Percentiles rank a stretch among this genome's conserved stretches.
Evolutionary conservation across 495 filamentous ascomycete species (phyloP).

Genomic region (Penicillium argentinense): DNA sequence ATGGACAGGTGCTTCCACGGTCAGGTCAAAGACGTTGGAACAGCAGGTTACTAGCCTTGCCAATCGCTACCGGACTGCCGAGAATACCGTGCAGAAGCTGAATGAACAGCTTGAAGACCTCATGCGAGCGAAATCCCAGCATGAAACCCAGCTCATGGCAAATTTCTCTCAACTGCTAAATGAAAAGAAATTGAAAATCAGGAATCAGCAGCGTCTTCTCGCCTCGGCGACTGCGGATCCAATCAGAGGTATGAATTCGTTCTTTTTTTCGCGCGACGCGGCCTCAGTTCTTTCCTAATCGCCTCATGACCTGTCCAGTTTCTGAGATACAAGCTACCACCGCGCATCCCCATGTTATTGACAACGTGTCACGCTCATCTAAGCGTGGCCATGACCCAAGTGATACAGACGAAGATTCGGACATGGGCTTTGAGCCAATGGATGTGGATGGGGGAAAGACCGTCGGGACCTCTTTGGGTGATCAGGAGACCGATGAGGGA

Average conservation of each 20-base stretch:
- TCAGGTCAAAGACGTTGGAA: constrained; percentile 38
- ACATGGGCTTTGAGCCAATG: constrained; percentile 60
- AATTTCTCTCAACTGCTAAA: constrained; percentile 76
- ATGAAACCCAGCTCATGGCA: constrained; percentile 68
- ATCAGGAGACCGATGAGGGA: constrained; percentile 42
- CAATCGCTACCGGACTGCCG: constrained; percentile 40
- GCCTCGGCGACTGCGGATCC: constrained; percentile 58
- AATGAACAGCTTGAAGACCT: constrained; percentile 62
- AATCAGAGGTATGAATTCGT: constrained; percentile 35
- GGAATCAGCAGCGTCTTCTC: constrained; percentile 73
- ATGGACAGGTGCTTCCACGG: constrained; percentile 62
- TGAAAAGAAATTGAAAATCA: constrained; percentile 88
- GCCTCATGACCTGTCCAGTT: constrained; percentile 18
- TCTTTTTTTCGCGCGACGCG: too few species aligned
- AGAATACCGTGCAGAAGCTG: constrained; percentile 50
- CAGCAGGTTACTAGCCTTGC: constrained; percentile 50
- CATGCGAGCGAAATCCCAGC: constrained; percentile 59
- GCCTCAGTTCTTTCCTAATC: too few species aligned
- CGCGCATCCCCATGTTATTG: constrained; percentile 7
- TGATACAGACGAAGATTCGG: constrained; percentile 38
- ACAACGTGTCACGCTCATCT: constrained; percentile 20
- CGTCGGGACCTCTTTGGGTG: constrained; percentile 21
- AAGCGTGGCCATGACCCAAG: constrained; percentile 48
- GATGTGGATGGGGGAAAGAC: constrained; percentile 47
- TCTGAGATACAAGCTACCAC: constrained; percentile 25